Base-by-base conservation (phyloP, 257 asterid genomes). In the Nemophila menziesii region DNA sequence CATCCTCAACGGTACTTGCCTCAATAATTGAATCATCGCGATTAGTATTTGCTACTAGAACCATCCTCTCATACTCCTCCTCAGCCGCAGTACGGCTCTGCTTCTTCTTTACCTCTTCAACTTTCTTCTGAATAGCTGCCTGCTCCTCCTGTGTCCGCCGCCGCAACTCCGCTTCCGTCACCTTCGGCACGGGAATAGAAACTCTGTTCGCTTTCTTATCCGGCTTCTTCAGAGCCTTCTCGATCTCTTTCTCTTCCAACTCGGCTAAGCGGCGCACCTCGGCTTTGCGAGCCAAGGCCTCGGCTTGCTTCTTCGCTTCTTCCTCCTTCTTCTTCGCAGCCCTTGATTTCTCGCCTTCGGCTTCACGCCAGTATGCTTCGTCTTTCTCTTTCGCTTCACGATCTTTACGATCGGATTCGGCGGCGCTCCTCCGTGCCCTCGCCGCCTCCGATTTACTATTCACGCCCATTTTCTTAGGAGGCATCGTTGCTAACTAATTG, bases 391-490 rank as follows among this genome's bases (percentile, higher is more conserved):
- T 73, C 27, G 78, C 18, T 24, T 78, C 98, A 19, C 86, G 94
- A 7, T 72, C 87, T 48, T 81, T 81, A 16, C 94, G 96, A 5
- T 90, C 96, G 29, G 94, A 23, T 19, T 84, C 93, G 26, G 63
- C 54, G 48, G 92, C 92, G 69, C 48, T 61, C 51, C 63, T 69
- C 9, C 95, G 70, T 21, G 92, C 96, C 85, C 94, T 79, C 49
- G 98, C 84, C 41, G 63, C 93, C 53, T 81, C 98, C 53, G 98
- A 72, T 62, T 90, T 90, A 68, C 89, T 84, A 59, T 90, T 90
- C 0, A 85, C 78, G 16, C 94, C 96, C 98, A 84, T 68, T 23
- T 84, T 90, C 69, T 90, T 90, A 68, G 96, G n/a, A n/a, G n/a
- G 98, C 94, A 80, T 84, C 36, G 65, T 64, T 46, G 8, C 19